Conservation (phyloP, 73 alveolate species). For the Tetrahymena borealis region DNA sequence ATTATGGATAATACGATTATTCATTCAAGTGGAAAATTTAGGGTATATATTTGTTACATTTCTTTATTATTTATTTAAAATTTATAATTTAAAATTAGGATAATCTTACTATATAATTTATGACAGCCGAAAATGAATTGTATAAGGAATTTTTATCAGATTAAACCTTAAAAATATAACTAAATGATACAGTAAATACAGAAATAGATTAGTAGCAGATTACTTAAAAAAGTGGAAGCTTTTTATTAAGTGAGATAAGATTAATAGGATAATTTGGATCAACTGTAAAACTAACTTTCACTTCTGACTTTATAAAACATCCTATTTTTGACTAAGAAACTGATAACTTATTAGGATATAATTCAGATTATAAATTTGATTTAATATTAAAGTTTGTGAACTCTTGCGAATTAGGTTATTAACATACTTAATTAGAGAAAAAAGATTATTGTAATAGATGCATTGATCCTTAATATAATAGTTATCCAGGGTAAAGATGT, state of each 20-base stretch:
- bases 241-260: neutral
- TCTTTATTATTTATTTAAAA: neutral
- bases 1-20: neutral
- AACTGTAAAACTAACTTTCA: neutral
- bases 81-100: neutral
- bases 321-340: neutral
- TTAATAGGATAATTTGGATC: neutral
- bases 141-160: neutral
- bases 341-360: neutral
- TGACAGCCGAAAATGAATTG: neutral
- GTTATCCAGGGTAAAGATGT: neutral
- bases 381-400: neutral
- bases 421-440: neutral
- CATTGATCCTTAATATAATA: neutral
- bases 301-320: neutral
- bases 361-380: neutral
- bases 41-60: neutral
- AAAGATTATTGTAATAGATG: neutral
- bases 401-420: neutral
- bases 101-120: neutral
- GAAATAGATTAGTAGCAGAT: neutral
- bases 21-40: neutral
- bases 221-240: neutral
- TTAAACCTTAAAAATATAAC: neutral
- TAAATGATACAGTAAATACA: neutral